Evolutionary conservation across 768 basidiomycete genomes (phyloP).

Genomic region (Asterophora parasitica): DNA sequence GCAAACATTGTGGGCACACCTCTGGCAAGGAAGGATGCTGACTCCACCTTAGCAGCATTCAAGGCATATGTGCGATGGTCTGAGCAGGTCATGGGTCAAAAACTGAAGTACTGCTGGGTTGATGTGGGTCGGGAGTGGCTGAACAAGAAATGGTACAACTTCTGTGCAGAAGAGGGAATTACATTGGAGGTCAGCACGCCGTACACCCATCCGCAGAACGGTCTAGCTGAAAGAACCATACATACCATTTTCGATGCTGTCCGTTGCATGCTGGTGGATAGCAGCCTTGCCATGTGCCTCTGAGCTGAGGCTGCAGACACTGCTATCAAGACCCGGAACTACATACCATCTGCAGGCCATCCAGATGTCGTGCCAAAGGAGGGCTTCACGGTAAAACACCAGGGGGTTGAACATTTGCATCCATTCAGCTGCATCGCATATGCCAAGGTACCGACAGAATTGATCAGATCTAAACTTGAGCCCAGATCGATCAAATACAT

Average conservation of each 20-base stretch:
- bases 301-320: neutral
- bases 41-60: neutral
- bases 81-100: neutral
- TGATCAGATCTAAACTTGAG: neutral
- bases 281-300: neutral
- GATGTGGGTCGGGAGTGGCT: neutral
- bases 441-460: neutral
- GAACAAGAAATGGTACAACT: neutral
- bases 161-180: neutral
- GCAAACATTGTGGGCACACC: neutral
- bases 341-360: neutral
- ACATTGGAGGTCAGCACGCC: neutral
- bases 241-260: too few species aligned
- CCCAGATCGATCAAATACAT: constrained; percentile 13
- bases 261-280: neutral
- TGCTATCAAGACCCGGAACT: neutral
- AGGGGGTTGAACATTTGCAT: neutral
- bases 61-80: neutral
- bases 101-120: neutral
- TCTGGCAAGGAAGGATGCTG: neutral
- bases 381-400: neutral
- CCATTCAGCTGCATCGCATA: neutral
- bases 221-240: neutral
- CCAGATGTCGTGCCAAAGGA: neutral
- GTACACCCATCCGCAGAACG: neutral